phyloP scores from a whole-genome alignment of 768 basidiomycete genomes.

The Rhodotorula taiwanensis region DNA sequence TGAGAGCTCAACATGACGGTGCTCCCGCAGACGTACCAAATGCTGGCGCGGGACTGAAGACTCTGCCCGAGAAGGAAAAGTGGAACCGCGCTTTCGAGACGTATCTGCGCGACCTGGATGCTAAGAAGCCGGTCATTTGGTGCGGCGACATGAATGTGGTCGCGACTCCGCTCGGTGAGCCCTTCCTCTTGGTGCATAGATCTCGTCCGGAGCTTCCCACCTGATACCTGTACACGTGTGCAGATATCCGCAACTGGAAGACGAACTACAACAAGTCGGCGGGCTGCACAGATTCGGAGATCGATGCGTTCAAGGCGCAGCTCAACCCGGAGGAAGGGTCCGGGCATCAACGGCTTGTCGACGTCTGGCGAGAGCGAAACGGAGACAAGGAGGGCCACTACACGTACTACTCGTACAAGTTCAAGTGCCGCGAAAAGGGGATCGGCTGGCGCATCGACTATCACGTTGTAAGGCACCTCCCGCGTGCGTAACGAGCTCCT shows the following conservation, averaged over 20 bases:
- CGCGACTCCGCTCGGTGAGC: slow-evolving; percentile 62
- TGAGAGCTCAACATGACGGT: no score
- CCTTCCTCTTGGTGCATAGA: neutral
- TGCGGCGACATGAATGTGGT: slow-evolving; percentile 81
- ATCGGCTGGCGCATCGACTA: slow-evolving; percentile 75
- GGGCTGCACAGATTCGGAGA: slow-evolving; percentile 77
- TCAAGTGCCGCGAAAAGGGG: slow-evolving; percentile 70
- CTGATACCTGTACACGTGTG: neutral
- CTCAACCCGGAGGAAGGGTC: slow-evolving; percentile 51
- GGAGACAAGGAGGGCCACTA: slow-evolving; percentile 56
- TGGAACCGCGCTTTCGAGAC: slow-evolving; percentile 73
- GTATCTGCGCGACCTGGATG: slow-evolving; percentile 66
- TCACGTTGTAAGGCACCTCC: slow-evolving; percentile 43
- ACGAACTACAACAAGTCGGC: slow-evolving; percentile 80
- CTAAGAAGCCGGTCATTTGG: slow-evolving; percentile 79
- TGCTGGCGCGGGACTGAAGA: slow-evolving; percentile 65
- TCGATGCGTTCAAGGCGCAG: slow-evolving; percentile 63
- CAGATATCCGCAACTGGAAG: slow-evolving; percentile 40
- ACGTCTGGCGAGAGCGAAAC: slow-evolving; percentile 62
- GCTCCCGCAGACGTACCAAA: slow-evolving; percentile 67
- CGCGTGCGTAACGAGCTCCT: neutral
- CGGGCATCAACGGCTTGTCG: slow-evolving; percentile 54
- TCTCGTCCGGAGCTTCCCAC: neutral
- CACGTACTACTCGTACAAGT: slow-evolving; percentile 57
- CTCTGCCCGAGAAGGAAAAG: slow-evolving; percentile 43